These are phyloP conservation scores for Leccinum boreale DNA, from an alignment of 768 basidiomycete genomes.

Conservation along the genomic window DNA sequence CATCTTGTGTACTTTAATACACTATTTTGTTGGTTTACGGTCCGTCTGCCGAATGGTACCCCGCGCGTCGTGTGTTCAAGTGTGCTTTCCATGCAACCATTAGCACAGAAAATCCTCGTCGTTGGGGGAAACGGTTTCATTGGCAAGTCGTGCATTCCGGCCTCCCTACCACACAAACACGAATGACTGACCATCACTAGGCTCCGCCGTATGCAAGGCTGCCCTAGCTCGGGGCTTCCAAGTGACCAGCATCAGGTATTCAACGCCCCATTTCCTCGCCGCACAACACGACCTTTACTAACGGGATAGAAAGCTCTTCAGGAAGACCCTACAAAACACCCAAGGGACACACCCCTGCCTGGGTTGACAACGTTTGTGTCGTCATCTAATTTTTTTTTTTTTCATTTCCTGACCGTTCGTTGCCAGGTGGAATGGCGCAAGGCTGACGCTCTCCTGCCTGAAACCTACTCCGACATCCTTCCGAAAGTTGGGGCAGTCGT, in stretches of 20 bases:
- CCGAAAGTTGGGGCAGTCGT: slow-evolving; percentile 73
- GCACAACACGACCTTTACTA: not conserved
- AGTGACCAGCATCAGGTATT: slow-evolving; percentile 86
- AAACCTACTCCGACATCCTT: slow-evolving; percentile 68
- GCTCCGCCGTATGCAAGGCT: slow-evolving; percentile 89
- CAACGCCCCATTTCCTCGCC: not conserved
- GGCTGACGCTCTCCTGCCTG: slow-evolving; percentile 78
- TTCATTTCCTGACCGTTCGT: slow-evolving; percentile 3
- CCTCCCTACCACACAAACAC: not conserved
- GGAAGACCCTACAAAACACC: slow-evolving; percentile 82
- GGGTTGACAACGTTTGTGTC: slow-evolving; percentile 66
- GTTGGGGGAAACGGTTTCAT: slow-evolving; percentile 99
- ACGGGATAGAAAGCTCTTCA: slow-evolving; percentile 58
- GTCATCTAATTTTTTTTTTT: not conserved
- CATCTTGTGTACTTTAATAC: not conserved
- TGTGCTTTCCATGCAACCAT: slow-evolving; percentile 13
- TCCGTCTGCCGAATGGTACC: not conserved
- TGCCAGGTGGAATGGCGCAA: slow-evolving; percentile 81
- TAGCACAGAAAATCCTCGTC: slow-evolving; percentile 71
- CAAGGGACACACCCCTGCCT: slow-evolving; percentile 87
- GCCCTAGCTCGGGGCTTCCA: slow-evolving; percentile 81
- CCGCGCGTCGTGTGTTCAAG: not conserved
- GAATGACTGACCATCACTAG: slow-evolving; percentile 39
- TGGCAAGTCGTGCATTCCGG: slow-evolving; percentile 44
- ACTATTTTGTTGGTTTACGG: not conserved